Evolutionary conservation across 805 yeast genomes (phyloP).

Genomic region (Wickerhamiella nectarea): DNA sequence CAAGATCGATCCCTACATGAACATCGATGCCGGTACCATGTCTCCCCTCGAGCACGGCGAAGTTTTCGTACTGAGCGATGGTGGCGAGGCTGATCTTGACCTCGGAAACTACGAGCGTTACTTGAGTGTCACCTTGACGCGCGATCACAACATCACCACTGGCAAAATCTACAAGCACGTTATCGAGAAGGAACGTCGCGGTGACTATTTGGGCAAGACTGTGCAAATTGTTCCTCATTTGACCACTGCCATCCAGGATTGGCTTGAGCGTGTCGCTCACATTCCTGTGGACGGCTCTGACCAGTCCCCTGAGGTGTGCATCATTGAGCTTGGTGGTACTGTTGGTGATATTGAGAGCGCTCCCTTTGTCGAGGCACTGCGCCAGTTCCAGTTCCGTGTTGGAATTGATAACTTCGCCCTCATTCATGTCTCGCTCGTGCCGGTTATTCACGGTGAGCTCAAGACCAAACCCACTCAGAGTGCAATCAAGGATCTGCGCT

Average conservation of each 20-base stretch:
- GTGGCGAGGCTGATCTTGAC: conserved; percentile 98
- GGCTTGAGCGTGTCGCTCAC: conserved; percentile 88
- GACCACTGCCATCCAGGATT: conserved; percentile 93
- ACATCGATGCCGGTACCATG: conserved; percentile 99
- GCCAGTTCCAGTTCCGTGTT: conserved; percentile 97
- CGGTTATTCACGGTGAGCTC: conserved; percentile 97
- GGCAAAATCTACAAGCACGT: conserved; percentile 94
- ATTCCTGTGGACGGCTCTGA: conserved; percentile 87
- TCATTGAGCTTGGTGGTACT: conserved; percentile 96
- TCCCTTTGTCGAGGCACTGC: conserved; percentile 95
- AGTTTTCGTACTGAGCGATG: conserved; percentile 93
- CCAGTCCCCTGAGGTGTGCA: conserved; percentile 87
- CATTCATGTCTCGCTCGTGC: conserved; percentile 92
- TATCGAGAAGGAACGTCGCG: conserved; percentile 85
- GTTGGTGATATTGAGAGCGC: conserved; percentile 99
- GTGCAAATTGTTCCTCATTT: conserved; percentile 98
- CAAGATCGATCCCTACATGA: conserved; percentile 98
- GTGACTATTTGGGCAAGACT: conserved; percentile 97
- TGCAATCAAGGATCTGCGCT: conserved; percentile 91
- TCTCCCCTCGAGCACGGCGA: conserved; percentile 98
- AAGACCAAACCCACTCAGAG: conserved; percentile 99
- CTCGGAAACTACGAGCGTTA: conserved; percentile 97
- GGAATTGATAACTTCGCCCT: conserved; percentile 88
- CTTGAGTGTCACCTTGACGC: conserved; percentile 81
- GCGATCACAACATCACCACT: conserved; percentile 93